Conservation (phyloP, 495 filamentous ascomycete genomes). For the Xylaria scruposa region DNA sequence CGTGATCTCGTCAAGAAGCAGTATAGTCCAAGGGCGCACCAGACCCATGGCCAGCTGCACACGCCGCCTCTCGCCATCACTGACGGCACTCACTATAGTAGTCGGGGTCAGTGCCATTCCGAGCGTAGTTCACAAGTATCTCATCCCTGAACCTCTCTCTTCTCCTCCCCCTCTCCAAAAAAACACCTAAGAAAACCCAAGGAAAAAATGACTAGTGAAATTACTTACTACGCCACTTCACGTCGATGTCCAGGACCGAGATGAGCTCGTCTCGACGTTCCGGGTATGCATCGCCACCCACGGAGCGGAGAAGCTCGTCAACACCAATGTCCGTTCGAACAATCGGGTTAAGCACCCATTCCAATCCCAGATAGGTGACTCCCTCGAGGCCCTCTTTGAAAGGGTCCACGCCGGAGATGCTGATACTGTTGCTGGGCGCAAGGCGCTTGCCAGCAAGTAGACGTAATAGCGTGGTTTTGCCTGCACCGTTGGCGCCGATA, state of each 20-base stretch:
- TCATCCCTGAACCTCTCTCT: neutral
- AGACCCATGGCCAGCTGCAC: slow-evolving; percentile 98
- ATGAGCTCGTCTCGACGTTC: slow-evolving; percentile 86
- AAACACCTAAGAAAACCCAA: neutral
- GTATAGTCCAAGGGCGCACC: slow-evolving; percentile 87
- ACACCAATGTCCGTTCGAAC: slow-evolving; percentile 95
- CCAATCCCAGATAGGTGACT: slow-evolving; percentile 94
- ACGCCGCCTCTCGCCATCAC: slow-evolving; percentile 86
- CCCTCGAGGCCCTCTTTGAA: slow-evolving; percentile 88
- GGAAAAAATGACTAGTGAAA: neutral
- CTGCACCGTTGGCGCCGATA: slow-evolving; percentile 96
- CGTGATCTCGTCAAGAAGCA: slow-evolving; percentile 96
- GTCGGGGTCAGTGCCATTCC: neutral
- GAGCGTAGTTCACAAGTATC: neutral
- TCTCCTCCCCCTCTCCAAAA: no score
- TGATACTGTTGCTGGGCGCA: slow-evolving; percentile 73
- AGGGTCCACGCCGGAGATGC: slow-evolving; percentile 82
- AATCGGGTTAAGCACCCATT: slow-evolving; percentile 99
- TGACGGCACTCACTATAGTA: slow-evolving; percentile 76
- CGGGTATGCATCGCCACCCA: slow-evolving; percentile 84
- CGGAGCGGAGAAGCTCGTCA: slow-evolving; percentile 77
- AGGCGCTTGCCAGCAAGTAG: slow-evolving; percentile 90
- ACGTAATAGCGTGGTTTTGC: slow-evolving; percentile 93
- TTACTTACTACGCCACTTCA: slow-evolving; percentile 72
- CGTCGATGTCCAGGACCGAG: slow-evolving; percentile 87